Base-by-base conservation (phyloP, 1,284 basidiomycete species). In the Cystobasidiaceae sp. region DNA sequence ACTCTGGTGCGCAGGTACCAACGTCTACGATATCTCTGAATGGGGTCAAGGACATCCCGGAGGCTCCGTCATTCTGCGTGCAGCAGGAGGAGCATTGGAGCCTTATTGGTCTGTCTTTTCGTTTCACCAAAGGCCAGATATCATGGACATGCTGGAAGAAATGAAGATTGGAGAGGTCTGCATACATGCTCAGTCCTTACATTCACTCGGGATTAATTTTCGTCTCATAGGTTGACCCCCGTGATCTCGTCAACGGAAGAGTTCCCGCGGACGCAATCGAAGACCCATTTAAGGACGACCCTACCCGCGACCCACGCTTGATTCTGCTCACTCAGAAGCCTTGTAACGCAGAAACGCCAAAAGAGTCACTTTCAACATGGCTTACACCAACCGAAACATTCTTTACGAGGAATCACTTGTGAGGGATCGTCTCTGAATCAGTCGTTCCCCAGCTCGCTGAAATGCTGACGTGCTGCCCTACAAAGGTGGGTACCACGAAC, bases 201-300 rank as follows among this genome's bases (percentile, higher is more conserved):
- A 25, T 15, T 51, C 13, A 27, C 45, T 48, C 15, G 13, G 11
- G 13, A 15, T 46, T 17, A 46, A 19, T 51, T 51, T 1, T 11
- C 28, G 3, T 4, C 21, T 5, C 32, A 28, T 32, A 64, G 61
- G 61, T 64, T 4, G 51, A 64, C 27, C 61, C 61, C 3, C 46
- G 52, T 32, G 61, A 64, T 64, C 52, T 64, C 2, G 61, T 64
- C 15, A 45, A 64, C 46, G 61, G 61, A 17, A 55, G 49, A 27
- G 61, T 64, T n/a, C 61, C 61, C 25, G 43, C 51, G 7, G 61
- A 64, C 39, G 61, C 61, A 8, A 64, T 64, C 28, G 61, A 64
- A 37, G 61, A 64, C 28, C 61, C 61, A 11, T 64, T 64, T 43
- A 49, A 45, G 27, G 51, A 64, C 51, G 61, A 64, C 34, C 61